These are phyloP conservation scores for Sugiyamaella smithiae DNA, from an alignment of 805 yeast species.

Conservation along the genomic window DNA sequence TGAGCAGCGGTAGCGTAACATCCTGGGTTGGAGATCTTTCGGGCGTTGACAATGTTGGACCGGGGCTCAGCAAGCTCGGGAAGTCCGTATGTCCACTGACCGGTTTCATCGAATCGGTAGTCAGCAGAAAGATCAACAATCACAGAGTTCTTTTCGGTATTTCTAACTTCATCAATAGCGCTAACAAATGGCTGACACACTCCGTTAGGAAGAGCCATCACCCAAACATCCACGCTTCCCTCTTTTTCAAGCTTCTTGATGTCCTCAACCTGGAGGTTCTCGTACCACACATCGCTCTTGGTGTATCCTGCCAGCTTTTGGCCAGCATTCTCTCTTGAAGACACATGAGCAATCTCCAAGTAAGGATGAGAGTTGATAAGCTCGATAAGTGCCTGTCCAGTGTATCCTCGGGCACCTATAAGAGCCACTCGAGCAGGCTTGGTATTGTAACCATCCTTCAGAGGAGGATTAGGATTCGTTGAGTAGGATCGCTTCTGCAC, in stretches of 20 bases:
- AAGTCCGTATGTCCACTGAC: constrained; percentile 90
- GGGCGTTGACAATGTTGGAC: constrained; percentile 60
- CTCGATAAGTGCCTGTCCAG: constrained; percentile 89
- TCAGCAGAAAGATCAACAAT: constrained; percentile 94
- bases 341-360: constrained; percentile 86
- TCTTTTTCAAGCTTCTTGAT: constrained; percentile 71
- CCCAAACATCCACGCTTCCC: constrained; percentile 90
- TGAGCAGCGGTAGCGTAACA: constrained; percentile 99
- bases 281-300: constrained; percentile 74
- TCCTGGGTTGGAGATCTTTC: constrained; percentile 93
- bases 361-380: constrained; percentile 85
- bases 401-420: constrained; percentile 97
- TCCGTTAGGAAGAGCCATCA: constrained; percentile 98
- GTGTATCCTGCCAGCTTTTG: constrained; percentile 83
- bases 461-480: constrained; percentile 69
- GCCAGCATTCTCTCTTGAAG: constrained; percentile 92
- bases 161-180: constrained; percentile 35
- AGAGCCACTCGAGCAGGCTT: constrained; percentile 75
- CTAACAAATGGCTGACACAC: constrained; percentile 66
- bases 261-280: constrained; percentile 84
- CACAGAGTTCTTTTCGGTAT: constrained; percentile 64
- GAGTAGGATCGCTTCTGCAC: constrained; percentile 22
- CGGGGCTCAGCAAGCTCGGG: constrained; percentile 81
- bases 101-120: constrained; percentile 85
- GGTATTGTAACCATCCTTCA: constrained; percentile 59